Evolutionary conservation across 2,329 filamentous ascomycete genomes (phyloP).

Genomic region (Fusarium humuli): DNA sequence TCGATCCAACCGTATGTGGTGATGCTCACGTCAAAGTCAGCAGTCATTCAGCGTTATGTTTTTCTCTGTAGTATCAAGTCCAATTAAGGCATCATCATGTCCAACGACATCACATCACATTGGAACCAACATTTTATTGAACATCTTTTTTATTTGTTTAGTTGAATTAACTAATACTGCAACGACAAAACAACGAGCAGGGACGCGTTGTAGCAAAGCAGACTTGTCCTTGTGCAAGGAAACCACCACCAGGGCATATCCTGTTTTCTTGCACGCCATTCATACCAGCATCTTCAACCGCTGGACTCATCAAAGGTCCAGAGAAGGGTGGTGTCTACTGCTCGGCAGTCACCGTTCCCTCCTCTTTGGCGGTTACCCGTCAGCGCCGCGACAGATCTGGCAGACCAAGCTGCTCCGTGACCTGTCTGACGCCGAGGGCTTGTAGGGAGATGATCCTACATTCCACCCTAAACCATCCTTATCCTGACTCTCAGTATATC

Average conservation of each 20-base stretch:
- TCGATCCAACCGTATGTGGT: neutral
- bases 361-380: constrained; percentile 35
- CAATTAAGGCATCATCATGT: neutral
- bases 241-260: constrained; percentile 49
- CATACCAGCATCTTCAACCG: constrained; percentile 53
- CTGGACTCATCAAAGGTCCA: constrained; percentile 30
- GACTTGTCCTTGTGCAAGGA: constrained; percentile 52
- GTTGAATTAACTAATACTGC: constrained; percentile 59
- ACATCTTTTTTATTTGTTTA: constrained; percentile 44
- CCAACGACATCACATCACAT: neutral
- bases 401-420: constrained; percentile 38
- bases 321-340: constrained; percentile 35
- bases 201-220: constrained; percentile 51
- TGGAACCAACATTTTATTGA: constrained; percentile 25
- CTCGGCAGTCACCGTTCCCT: constrained; percentile 39
- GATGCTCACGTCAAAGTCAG: neutral
- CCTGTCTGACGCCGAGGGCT: constrained; percentile 24
- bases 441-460: constrained; percentile 49
- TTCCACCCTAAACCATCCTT: constrained; percentile 38
- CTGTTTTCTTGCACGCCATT: constrained; percentile 43
- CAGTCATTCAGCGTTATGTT: neutral
- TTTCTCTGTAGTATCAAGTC: neutral
- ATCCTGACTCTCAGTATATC: constrained; percentile 15
- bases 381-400: constrained; percentile 6
- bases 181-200: constrained; percentile 56